Evolutionary conservation across 345 rosid species (phyloP).

Genomic region (Cochlearia excelsa): DNA sequence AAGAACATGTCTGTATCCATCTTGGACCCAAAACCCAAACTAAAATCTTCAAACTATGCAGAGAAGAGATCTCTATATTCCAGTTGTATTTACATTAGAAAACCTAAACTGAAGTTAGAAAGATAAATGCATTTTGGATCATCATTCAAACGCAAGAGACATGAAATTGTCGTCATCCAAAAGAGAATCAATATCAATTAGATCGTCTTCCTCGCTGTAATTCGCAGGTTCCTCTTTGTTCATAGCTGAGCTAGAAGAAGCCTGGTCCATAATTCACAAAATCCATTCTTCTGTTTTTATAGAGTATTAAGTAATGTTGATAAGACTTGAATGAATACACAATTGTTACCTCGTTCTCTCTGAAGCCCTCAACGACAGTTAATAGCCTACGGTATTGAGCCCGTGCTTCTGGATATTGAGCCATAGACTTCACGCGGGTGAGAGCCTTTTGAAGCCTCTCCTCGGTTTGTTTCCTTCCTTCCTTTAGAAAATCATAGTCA

Average conservation of each 20-base stretch:
- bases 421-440: constrained; percentile 89
- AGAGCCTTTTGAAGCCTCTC: constrained; percentile 81
- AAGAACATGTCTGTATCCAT: constrained; percentile 6
- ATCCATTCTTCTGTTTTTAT: constrained; percentile 13
- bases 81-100: constrained; percentile 31
- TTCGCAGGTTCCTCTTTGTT: constrained; percentile 31
- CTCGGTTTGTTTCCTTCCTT: constrained; percentile 87
- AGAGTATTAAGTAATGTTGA: neutral
- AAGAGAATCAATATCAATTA: constrained; percentile 56
- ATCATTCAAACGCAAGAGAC: constrained; percentile 67
- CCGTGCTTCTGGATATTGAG: constrained; percentile 76
- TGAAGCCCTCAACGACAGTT: constrained; percentile 62
- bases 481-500: constrained; percentile 85
- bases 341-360: constrained; percentile 56
- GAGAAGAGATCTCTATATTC: constrained; percentile 15
- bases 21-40: constrained; percentile 8
- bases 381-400: constrained; percentile 84
- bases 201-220: constrained; percentile 44
- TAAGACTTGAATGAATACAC: neutral
- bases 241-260: constrained; percentile 37
- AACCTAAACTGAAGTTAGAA: constrained; percentile 27
- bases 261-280: constrained; percentile 22
- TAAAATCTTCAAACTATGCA: constrained; percentile 15
- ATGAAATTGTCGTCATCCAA: constrained; percentile 73
- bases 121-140: neutral